Evolutionary conservation across 2,329 filamentous ascomycete species (phyloP), one percentile per base, ranked within the genome.

Genomic region (Dothiorella sarmentorum): DNA sequence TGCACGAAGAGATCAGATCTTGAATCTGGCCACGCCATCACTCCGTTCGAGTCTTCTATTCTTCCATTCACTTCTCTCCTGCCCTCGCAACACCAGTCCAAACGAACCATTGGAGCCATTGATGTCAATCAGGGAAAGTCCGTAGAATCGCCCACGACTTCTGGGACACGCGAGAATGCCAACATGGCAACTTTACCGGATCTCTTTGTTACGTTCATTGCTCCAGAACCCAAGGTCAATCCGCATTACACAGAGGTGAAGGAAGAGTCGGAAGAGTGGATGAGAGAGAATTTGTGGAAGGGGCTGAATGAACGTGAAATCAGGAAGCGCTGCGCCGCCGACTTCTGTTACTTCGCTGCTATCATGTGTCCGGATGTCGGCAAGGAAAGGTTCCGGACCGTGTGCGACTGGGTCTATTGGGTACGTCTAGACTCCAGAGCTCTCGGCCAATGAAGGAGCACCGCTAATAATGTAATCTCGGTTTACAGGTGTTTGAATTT

Each of bases 401-500:
- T 59, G 3, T 55, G 47, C 18, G 57, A 59, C 9, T 59, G 57
- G 57, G 55, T 59, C 27, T 59, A 38, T 15, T 59, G 57, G 57
- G 57, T 59, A 26, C n/a, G n/a, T n/a, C n/a, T n/a, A 27, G 31
- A 10, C n/a, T 24, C 18, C 5, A 27, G 17, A 13, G 7, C 15
- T n/a, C 17, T 20, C 29, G 10, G 11, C 15, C 45, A 27, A 35
- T 13, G 15, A 3, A 10, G 7, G 13, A 15, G 6, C 4, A 15
- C n/a, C 38, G 22, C 55, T 58, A 33, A 58, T 31, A 33, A 7
- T 38, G 15, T 10, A 13, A 26, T 47, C 47, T n/a, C n/a, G n/a
- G n/a, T n/a, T 26, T 26, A 26, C n/a, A 59, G 57, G 57, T 59
- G 6, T 59, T 59, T n/a, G 57, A 59, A 29, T 59, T 59, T 29